phyloP scores from a whole-genome alignment of 257 asterid species.

The Scutellaria baicalensis region DNA sequence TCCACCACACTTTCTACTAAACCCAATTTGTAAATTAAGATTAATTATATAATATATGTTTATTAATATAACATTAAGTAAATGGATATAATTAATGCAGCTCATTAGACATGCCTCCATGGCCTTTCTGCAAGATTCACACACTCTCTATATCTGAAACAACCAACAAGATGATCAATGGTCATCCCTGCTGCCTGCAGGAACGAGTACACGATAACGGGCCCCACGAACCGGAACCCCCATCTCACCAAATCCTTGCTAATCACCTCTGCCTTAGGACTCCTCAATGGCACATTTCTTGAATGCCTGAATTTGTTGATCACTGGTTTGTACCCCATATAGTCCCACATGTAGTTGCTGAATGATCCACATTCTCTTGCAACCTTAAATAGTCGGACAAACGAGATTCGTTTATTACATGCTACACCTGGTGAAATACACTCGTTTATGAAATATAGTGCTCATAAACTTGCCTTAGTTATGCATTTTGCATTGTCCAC shows the following conservation, averaged over 20 bases:
- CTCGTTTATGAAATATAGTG: neutral
- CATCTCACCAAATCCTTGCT: constrained; percentile 78
- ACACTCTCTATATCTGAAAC: constrained; percentile 65
- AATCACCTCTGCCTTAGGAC: constrained; percentile 75
- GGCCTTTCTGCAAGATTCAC: constrained; percentile 85
- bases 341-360: constrained; percentile 78
- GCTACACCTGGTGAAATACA: neutral
- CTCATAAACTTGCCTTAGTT: constrained; percentile 42
- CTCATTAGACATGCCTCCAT: constrained; percentile 74
- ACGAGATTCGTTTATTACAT: neutral
- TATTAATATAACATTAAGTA: neutral
- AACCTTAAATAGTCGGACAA: constrained; percentile 26
- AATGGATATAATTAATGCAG: neutral
- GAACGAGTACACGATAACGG: constrained; percentile 77
- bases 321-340: constrained; percentile 66
- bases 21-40: neutral
- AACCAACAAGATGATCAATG: constrained; percentile 75
- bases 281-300: constrained; percentile 76
- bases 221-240: constrained; percentile 88
- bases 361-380: constrained; percentile 75
- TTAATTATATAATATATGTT: neutral
- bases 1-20: neutral
- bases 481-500: constrained; percentile 88
- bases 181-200: constrained; percentile 92
- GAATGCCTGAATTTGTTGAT: constrained; percentile 63